Evolutionary conservation across 352 stramenopile species (phyloP).

Genomic region (Globisporangium polare): DNA sequence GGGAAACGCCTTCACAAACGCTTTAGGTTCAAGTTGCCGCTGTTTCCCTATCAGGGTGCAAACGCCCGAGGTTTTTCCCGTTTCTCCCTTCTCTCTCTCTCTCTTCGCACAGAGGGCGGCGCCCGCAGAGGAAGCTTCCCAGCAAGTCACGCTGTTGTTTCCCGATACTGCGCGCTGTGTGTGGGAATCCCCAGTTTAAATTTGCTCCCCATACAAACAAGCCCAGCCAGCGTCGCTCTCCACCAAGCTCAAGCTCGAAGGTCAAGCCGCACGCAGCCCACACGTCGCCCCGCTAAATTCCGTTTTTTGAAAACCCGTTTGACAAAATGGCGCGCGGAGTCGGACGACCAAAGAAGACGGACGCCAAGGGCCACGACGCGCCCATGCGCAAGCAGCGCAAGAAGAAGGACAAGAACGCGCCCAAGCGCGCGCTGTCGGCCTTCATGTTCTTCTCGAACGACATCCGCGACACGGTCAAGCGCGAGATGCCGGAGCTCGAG

Average conservation of each 20-base stretch:
- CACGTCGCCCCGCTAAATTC: conserved; percentile 24
- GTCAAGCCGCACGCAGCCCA: conserved; percentile 5
- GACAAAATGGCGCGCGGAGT: conserved; percentile 59
- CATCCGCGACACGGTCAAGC: conserved; percentile 87
- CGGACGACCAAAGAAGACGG: conserved; percentile 64
- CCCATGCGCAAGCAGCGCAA: conserved; percentile 75
- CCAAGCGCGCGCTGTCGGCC: conserved; percentile 85
- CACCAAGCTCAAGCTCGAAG: background rate
- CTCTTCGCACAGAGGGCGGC: background rate
- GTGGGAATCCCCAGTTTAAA: conserved; percentile 54
- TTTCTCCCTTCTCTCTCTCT: conserved; percentile 6
- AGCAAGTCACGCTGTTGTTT: no score
- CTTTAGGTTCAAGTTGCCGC: conserved; percentile 3
- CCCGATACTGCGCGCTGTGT: conserved; percentile 19
- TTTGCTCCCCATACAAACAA: conserved; percentile 47
- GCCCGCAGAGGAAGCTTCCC: no score
- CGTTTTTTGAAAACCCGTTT: conserved; percentile 22
- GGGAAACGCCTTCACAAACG: background rate
- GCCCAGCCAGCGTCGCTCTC: background rate
- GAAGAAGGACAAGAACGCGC: conserved; percentile 92
- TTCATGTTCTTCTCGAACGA: conserved; percentile 93
- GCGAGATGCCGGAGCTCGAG: conserved; percentile 79
- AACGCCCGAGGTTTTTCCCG: conserved; percentile 18
- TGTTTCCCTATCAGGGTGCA: conserved; percentile 14
- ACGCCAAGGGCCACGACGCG: conserved; percentile 34